Conservation (phyloP, 2,329 filamentous ascomycete genomes). For the Septoria petroselini region DNA sequence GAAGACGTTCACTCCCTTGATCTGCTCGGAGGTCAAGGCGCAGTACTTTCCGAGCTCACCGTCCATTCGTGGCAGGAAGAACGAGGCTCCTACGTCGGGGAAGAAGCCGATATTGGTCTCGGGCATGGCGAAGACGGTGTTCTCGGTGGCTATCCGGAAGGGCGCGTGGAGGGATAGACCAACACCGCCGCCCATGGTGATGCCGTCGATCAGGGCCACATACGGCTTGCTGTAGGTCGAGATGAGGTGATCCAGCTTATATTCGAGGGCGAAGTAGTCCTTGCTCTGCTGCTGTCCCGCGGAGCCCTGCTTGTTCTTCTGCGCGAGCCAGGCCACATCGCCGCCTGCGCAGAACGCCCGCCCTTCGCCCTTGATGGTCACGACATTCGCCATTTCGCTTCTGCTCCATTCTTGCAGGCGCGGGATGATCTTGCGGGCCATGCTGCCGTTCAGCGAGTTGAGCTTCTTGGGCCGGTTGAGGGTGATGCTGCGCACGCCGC, state of each 20-base stretch:
- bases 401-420: constrained; percentile 90
- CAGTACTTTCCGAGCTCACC: constrained; percentile 87
- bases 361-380: constrained; percentile 88
- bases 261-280: constrained; percentile 92
- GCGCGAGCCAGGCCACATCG: constrained; percentile 77
- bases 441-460: constrained; percentile 89
- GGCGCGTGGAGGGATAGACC: constrained; percentile 92
- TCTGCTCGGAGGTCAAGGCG: constrained; percentile 79
- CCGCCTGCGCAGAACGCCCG: constrained; percentile 89
- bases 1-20: constrained; percentile 80
- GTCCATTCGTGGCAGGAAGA: constrained; percentile 89
- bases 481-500: constrained; percentile 86
- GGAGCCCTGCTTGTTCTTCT: constrained; percentile 64
- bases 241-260: constrained; percentile 92
- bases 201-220: constrained; percentile 92
- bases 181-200: constrained; percentile 97
- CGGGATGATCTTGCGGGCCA: constrained; percentile 91
- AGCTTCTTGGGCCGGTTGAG: constrained; percentile 90
- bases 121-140: constrained; percentile 95
- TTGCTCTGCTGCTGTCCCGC: constrained; percentile 71
- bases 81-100: constrained; percentile 93
- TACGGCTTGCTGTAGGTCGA: constrained; percentile 92
- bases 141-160: constrained; percentile 93
- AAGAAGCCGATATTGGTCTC: constrained; percentile 99
- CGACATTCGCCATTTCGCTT: constrained; percentile 86